These are phyloP conservation scores for Ustilago lituana DNA, from an alignment of 1,284 basidiomycete species.

Conservation along the genomic window DNA sequence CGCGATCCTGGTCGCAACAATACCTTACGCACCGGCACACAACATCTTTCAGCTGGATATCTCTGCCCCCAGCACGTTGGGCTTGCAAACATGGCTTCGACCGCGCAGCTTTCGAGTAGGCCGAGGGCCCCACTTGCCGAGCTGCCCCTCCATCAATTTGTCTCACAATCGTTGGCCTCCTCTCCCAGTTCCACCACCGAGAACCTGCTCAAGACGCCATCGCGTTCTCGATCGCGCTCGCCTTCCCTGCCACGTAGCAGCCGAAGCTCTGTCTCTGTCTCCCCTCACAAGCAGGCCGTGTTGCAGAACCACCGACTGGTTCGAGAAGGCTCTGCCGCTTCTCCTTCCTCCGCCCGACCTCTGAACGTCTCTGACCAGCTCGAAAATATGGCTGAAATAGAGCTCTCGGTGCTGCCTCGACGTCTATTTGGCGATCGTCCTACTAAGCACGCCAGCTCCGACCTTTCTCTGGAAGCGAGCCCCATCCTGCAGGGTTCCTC, in stretches of 20 bases:
- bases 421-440: conserved; percentile 23
- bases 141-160: conserved; percentile 39
- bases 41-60: too few relatives aligned
- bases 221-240: conserved; percentile 38
- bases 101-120: conserved; percentile 10
- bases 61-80: too few relatives aligned
- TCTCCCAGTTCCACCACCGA: conserved; percentile 23
- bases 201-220: conserved; percentile 35
- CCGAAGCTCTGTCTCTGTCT: conserved; percentile 31
- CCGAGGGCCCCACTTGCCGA: conserved; percentile 28
- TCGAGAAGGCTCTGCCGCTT: conserved; percentile 31
- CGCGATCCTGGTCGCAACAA: too few relatives aligned
- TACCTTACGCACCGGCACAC: too few relatives aligned
- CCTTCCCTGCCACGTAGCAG: conserved; percentile 32
- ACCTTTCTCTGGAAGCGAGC: conserved; percentile 25
- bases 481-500: conserved; percentile 7
- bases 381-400: conserved; percentile 19
- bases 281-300: conserved; percentile 44
- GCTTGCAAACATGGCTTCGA: conserved; percentile 15
- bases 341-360: conserved; percentile 17
- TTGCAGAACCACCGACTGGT: conserved; percentile 37
- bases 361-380: not conserved
- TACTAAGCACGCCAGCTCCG: not conserved
- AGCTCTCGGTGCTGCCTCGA: conserved; percentile 16
- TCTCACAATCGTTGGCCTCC: conserved; percentile 28